A percentile compares a stretch with the other conserved stretches of the same genome.
These are phyloP conservation scores for Aethionema arabicum DNA, from an alignment of 345 rosid species.

Conservation along the genomic window DNA sequence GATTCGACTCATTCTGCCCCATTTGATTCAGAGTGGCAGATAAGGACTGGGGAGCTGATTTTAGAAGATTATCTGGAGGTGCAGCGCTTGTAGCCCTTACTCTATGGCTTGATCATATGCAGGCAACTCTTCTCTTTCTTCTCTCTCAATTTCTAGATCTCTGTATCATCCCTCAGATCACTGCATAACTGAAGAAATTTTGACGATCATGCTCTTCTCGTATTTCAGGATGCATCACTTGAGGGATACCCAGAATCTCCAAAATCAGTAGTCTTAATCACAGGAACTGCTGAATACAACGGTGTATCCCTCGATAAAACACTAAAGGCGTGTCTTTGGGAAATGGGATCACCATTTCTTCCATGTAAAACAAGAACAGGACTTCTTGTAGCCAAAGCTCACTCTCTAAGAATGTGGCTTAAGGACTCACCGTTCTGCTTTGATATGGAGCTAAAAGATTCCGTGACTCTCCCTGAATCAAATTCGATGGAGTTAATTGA, in stretches of 20 bases:
- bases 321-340: constrained; percentile 88
- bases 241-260: constrained; percentile 89
- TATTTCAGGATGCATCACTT: constrained; percentile 81
- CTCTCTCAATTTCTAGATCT: constrained; percentile 14
- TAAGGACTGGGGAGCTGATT: constrained; percentile 95
- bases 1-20: neutral
- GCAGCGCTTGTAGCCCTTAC: constrained; percentile 93
- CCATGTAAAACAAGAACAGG: constrained; percentile 83
- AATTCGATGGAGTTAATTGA: constrained; percentile 82
- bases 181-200: constrained; percentile 9
- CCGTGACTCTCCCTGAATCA: constrained; percentile 55
- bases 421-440: constrained; percentile 95
- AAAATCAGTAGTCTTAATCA: constrained; percentile 83
- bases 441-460: constrained; percentile 84
- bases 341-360: constrained; percentile 95
- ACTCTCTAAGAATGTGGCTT: constrained; percentile 95
- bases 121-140: constrained; percentile 50
- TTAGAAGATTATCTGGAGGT: constrained; percentile 90
- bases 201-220: constrained; percentile 9
- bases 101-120: constrained; percentile 95
- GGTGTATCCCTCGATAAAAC: constrained; percentile 77
- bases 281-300: constrained; percentile 87
- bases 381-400: constrained; percentile 85
- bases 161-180: neutral
- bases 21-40: constrained; percentile 75